Evolutionary conservation across 768 basidiomycete genomes (phyloP), one percentile per base, ranked within the genome.

Genomic region (Podaxis sp.): DNA sequence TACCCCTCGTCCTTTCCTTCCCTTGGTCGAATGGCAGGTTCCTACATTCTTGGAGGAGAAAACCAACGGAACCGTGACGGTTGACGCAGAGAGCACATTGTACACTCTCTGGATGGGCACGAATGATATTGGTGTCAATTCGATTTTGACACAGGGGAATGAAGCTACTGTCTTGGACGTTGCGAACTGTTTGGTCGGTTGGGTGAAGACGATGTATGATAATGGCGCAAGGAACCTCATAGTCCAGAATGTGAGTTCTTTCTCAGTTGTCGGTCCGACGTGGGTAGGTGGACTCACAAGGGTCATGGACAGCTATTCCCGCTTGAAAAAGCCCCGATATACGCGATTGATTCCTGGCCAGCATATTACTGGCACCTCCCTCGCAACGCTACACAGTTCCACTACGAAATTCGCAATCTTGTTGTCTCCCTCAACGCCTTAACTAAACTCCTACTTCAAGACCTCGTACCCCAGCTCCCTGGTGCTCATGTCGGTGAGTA

Each of bases 71-170:
- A 74, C 79, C 0, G 66, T 85, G n/a, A 66, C 63, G 19, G 67
- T 82, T 43, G 60, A 72, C 15, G 69, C 81, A 0, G 70, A 76
- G 2, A 76, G 84, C 52, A 89, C 88, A 1, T 64, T 89, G 2
- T 88, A 85, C 68, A 83, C 85, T 0, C 74, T 89, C 3, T 90
- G 88, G 87, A 85, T 88, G 63, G 87, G 88, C 11, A 86, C 85
- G 1, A 85, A 85, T 64, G 88, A 89, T 66, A 77, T 89, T 2
- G 88, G 88, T 1, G 77, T 68, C 11, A 76, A 76, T 51, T 79
- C 82, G 4, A 74, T 89, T 33, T 64, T 89, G 11, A 85, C 84
- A 0, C 79, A 78, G 2, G 65, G 75, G 13, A 76, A 79, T 59
- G 63, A 72, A 57, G 84, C 85, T 17, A 86, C 83, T 1, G 69